Evolutionary conservation across 106 monocot species (phyloP).

Genomic region (Phalaenopsis aphrodite): DNA sequence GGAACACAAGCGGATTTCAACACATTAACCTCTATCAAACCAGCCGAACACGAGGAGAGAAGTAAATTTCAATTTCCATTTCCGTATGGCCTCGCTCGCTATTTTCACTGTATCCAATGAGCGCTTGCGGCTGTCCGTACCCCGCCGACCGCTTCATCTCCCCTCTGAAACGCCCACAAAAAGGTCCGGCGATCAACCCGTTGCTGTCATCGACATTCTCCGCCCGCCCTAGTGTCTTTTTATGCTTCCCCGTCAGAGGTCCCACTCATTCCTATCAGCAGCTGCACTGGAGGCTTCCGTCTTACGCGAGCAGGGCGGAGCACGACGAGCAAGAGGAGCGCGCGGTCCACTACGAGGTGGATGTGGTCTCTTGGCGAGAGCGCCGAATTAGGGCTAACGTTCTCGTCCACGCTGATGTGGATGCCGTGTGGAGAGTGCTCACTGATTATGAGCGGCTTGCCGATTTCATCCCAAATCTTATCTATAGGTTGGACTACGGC

Average conservation of each 20-base stretch:
- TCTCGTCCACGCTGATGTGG: conserved; percentile 49
- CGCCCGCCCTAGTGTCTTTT: neutral
- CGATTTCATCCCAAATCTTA: conserved; percentile 91
- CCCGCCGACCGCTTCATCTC: neutral
- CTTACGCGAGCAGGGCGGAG: neutral
- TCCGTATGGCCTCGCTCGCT: too few relatives aligned
- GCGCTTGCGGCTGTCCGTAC: neutral
- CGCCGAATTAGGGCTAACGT: conserved; percentile 47
- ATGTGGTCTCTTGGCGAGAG: conserved; percentile 90
- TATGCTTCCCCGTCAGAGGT: neutral
- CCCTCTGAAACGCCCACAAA: neutral
- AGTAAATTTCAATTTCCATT: too few relatives aligned
- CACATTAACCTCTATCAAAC: too few relatives aligned
- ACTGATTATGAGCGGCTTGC: conserved; percentile 95
- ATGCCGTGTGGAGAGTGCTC: conserved; percentile 71
- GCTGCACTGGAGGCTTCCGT: neutral
- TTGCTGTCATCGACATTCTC: neutral
- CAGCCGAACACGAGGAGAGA: too few relatives aligned
- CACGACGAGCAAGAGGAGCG: conserved; percentile 15
- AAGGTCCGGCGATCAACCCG: neutral
- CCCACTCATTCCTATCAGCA: neutral
- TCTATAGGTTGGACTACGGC: conserved; percentile 47
- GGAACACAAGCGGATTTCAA: too few relatives aligned
- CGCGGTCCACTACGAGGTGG: conserved; percentile 70
- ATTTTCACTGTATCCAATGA: neutral